These are phyloP conservation scores for Deinandra increscens DNA, from an alignment of 129 eudicot species.

Conservation along the genomic window DNA sequence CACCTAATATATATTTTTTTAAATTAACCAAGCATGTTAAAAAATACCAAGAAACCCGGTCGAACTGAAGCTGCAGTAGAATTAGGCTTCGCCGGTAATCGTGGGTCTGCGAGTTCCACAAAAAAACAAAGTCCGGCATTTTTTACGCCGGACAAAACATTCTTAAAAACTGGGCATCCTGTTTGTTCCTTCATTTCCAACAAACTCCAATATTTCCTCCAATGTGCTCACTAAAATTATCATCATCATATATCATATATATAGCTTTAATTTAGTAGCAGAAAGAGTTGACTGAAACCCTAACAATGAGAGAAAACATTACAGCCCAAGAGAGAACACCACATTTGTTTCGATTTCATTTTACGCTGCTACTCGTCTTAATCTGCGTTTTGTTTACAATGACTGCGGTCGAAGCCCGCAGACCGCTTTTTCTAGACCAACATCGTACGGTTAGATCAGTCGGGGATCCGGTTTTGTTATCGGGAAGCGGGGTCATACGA, in stretches of 20 bases:
- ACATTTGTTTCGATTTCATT: conserved; percentile 10
- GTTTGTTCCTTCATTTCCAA: conserved; percentile 27
- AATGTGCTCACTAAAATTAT: background rate
- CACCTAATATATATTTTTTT: background rate
- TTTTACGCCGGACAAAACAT: conserved; percentile 28
- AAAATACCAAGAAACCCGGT: conserved; percentile 9
- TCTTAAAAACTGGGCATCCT: conserved; percentile 31
- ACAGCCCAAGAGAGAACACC: background rate
- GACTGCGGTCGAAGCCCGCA: conserved; percentile 11
- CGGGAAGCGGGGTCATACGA: conserved; percentile 15
- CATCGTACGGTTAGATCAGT: background rate
- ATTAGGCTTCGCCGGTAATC: conserved; percentile 7
- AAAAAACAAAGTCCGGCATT: background rate
- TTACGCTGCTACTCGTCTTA: conserved; percentile 7
- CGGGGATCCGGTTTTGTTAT: background rate
- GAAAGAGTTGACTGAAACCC: conserved; percentile 14
- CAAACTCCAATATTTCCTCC: conserved; percentile 32
- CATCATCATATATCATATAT: conserved; percentile 6
- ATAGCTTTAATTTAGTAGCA: conserved; percentile 13
- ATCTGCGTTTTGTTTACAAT: conserved; percentile 3
- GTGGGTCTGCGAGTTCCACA: conserved; percentile 9
- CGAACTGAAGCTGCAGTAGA: conserved; percentile 5
- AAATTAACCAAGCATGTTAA: background rate
- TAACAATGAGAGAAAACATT: conserved; percentile 21
- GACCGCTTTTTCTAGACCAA: conserved; percentile 20